Conservation (phyloP, 2,329 filamentous ascomycete species). For the Fusarium neocosmosporiellum region DNA sequence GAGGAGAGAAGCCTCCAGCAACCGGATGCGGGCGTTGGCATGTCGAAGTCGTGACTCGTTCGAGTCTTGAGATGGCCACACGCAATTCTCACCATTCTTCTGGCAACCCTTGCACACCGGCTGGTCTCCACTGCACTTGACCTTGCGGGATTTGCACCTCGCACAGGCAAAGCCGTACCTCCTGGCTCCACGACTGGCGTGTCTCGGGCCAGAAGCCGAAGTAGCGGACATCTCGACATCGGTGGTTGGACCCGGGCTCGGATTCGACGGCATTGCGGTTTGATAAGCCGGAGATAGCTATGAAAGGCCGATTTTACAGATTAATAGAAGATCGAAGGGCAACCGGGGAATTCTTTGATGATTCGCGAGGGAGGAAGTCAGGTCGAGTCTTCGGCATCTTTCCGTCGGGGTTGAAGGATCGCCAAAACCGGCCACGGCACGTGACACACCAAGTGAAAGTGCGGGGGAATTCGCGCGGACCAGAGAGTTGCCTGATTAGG, state of each 20-base stretch:
- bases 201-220: background rate
- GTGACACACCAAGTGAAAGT: background rate
- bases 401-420: background rate
- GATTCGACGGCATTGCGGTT: background rate
- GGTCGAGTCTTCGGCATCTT: background rate
- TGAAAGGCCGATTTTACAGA: background rate
- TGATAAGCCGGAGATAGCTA: background rate
- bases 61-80: conserved; percentile 3
- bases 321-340: background rate
- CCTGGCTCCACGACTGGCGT: background rate
- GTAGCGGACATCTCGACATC: background rate
- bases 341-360: background rate
- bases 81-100: conserved; percentile 1
- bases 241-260: background rate
- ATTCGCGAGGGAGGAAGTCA: background rate
- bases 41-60: conserved; percentile 1
- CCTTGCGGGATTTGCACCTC: conserved; percentile 12
- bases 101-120: background rate
- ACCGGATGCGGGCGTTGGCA: conserved; percentile 12
- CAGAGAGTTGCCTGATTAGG: background rate
- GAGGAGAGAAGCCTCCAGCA: background rate
- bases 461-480: background rate
- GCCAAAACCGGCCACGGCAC: too few species aligned
- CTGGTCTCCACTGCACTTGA: conserved; percentile 14
- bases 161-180: conserved; percentile 15